Evolutionary conservation across 2,329 filamentous ascomycete genomes (phyloP), one percentile per base, ranked within the genome.

Genomic region (Diaporthe australafricana): DNA sequence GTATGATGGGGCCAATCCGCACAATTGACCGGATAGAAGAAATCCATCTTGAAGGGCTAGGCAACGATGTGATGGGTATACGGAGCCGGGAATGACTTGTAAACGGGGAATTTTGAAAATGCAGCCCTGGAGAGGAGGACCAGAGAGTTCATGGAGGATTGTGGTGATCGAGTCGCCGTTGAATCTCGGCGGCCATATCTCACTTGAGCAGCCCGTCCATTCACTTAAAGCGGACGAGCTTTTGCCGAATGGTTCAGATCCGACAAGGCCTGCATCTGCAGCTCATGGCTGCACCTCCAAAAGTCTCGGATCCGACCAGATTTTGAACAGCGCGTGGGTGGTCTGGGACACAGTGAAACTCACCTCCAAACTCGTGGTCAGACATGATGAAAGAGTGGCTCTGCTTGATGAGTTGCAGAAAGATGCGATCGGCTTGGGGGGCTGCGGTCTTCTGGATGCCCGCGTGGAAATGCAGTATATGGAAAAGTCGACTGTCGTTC

Each of bases 311-410:
- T 42, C 50, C 30, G 42, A 50, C 50, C 40, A 25, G 16, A 25
- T 30, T 40, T 22, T 12, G n/a, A 57, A 38, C 40, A 53, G 38
- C 12, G 40, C 40, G 22, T 56, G 22, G 53, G 56, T 32, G 45
- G 65, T 32, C 20, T 20, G 32, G 40, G 20, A 40, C 22, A 52
- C 17, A 50, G 40, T 48, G 62, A 25, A 38, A 83, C 89, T 82
- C 79, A 91, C 90, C 87, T 82, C 86, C 87, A 83, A 91, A 90
- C 80, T 92, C 90, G 80, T 91, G 88, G 77, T 92, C 90, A 71
- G 90, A 92, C 90, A 92, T 92, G 74, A 56, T 83, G 78, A 72
- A 42, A 56, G 40, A 70, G 42, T 20, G 56, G 65, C 40, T 47
- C 55, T 32, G 32, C 40, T 45, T 47, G 52, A 27, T 45, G 40